Base-by-base conservation (phyloP, 331 rosid genomes). In the Rosa hybrid region DNA sequence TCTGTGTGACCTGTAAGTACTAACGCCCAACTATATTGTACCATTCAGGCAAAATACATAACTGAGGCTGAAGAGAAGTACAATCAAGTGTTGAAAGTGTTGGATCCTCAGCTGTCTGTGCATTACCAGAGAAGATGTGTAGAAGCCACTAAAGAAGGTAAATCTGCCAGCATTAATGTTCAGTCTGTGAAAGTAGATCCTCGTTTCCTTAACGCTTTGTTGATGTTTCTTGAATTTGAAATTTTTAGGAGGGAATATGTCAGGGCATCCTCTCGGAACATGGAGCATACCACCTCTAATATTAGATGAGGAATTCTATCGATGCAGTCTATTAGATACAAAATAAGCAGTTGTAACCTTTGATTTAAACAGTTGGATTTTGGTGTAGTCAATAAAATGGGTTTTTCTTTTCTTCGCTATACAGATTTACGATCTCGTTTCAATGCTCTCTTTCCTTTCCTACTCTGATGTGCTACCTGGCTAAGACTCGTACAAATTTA, bases 71-170 rank as follows among this genome's bases (percentile, higher is more conserved):
- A 94, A 83, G 90, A 89, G 48, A 91, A 94, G 83, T 94, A 90
- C 79, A 83, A 82, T 71, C 56, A 71, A 65, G 73, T 92, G 44
- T 85, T 94, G 72, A 83, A 90, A 69, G 65, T 81, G 72, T 86
- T 94, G 81, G 93, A 91, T 83, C 91, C 98, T 14, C 91, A 86
- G n/a, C 85, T 94, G 57, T 87, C 98, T 68, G 57, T 65, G 80
- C 76, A 84, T 65, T 92, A 90, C 89, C 92, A 86, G 83, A 86
- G 84, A 87, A 91, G 98, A 87, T 94, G 98, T 63, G 93, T 82
- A 59, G 98, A 94, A 86, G 98, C 98, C 81, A 92, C 98, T 49
- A 68, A 75, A 87, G 98, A 92, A 89, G 98, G 98, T 94, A 86
- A 81, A 39, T 78, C 25, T 82, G 53, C 67, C 42, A 27, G 54